Conservation (phyloP, 192 early-diverging fungal genomes). For the Entomortierella lignicola region DNA sequence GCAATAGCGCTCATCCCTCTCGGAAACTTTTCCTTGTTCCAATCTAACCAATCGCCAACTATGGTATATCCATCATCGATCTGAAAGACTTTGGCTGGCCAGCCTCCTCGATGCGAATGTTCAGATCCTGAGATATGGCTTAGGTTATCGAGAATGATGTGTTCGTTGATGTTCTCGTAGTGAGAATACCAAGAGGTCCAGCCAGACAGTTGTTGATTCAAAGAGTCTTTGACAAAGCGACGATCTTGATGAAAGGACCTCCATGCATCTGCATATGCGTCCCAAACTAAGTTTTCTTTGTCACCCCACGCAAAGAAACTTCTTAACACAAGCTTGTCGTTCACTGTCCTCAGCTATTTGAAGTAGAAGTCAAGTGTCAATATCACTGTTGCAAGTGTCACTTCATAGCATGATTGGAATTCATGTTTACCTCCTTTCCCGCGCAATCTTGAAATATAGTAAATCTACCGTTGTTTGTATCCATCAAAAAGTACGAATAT, state of each 20-base stretch:
- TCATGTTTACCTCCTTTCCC: conserved; percentile 53
- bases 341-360: conserved; percentile 32
- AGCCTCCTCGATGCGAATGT: conserved; percentile 12
- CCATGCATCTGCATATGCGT: conserved; percentile 20
- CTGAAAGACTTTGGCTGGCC: conserved; percentile 63
- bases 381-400: background rate
- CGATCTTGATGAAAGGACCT: conserved; percentile 20
- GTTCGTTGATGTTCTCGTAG: conserved; percentile 61
- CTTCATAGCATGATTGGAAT: conserved; percentile 5
- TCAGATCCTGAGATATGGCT: conserved; percentile 7
- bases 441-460: conserved; percentile 56
- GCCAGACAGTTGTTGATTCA: conserved; percentile 51
- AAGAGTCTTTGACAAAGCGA: conserved; percentile 11
- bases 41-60: conserved; percentile 63
- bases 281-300: conserved; percentile 26
- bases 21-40: conserved; percentile 57
- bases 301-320: conserved; percentile 40
- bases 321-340: conserved; percentile 38
- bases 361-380: background rate
- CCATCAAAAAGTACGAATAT: conserved; percentile 63
- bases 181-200: conserved; percentile 69
- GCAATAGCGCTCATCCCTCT: conserved; percentile 58
- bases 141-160: conserved; percentile 54
- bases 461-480: conserved; percentile 47
- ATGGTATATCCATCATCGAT: conserved; percentile 64